Conservation (phyloP, 2,329 filamentous ascomycete genomes). For the Chalaropsis ovoidea region DNA sequence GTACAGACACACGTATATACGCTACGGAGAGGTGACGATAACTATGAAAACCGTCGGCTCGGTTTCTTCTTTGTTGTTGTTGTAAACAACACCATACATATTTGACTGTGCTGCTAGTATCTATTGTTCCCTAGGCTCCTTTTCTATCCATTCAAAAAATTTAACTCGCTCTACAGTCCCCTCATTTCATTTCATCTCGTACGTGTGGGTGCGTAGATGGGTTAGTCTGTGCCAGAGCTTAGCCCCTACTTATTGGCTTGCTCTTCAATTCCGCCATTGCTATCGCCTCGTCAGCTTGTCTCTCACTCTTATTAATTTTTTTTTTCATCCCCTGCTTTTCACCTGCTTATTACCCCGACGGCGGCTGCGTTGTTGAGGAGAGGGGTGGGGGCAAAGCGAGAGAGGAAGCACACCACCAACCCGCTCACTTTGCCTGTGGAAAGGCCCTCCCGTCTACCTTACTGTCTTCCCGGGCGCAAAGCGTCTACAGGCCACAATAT, state of each 20-base stretch:
- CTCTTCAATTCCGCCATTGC: slow-evolving; percentile 4
- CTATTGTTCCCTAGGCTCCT: not conserved
- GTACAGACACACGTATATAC: not conserved
- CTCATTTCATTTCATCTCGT: not conserved
- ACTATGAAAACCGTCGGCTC: no score
- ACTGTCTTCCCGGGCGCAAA: slow-evolving; percentile 13
- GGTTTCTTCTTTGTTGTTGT: no score
- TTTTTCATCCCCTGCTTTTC: not conserved
- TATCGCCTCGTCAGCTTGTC: not conserved
- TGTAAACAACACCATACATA: no score
- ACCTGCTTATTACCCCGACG: not conserved
- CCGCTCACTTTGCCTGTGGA: not conserved
- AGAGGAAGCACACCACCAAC: not conserved
- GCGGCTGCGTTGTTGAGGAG: not conserved
- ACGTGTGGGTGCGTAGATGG: not conserved
- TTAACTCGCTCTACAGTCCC: not conserved
- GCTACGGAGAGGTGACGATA: not conserved
- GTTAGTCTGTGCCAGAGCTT: not conserved
- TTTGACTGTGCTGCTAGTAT: not conserved
- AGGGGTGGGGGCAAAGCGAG: not conserved
- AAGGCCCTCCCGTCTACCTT: not conserved
- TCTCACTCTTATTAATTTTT: not conserved
- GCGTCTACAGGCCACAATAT: not conserved
- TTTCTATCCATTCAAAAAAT: not conserved
- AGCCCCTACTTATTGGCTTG: not conserved